Evolutionary conservation across 1,284 basidiomycete genomes (phyloP).

Genomic region (Somion occarium): DNA sequence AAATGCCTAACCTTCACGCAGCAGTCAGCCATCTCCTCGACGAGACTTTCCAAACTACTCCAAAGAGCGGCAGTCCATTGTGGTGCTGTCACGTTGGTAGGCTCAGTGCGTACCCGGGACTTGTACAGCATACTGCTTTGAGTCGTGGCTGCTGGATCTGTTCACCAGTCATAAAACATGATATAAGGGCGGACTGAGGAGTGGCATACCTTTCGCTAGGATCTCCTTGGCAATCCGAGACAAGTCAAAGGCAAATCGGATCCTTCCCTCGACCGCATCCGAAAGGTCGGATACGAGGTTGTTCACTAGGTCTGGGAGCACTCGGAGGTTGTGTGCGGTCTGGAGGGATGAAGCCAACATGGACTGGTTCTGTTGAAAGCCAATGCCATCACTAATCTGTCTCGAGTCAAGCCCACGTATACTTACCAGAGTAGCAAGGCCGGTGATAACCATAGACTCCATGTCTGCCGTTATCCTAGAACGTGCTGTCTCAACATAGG

Average conservation of each 20-base stretch:
- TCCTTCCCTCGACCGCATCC: slow-evolving; percentile 78
- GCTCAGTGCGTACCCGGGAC: slow-evolving; percentile 79
- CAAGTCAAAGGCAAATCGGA: slow-evolving; percentile 82
- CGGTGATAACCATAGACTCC: slow-evolving; percentile 81
- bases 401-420: too few relatives aligned
- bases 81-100: slow-evolving; percentile 75
- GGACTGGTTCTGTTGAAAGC: slow-evolving; percentile 67
- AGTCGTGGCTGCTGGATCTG: slow-evolving; percentile 33
- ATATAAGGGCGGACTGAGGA: too few relatives aligned
- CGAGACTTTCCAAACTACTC: slow-evolving; percentile 75
- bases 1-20: slow-evolving; percentile 71
- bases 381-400: too few relatives aligned
- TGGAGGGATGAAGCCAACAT: slow-evolving; percentile 89
- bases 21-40: slow-evolving; percentile 87
- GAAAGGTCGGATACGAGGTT: slow-evolving; percentile 79
- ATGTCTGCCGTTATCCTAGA: slow-evolving; percentile 75
- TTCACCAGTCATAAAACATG: slow-evolving; percentile 24
- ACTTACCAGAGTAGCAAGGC: slow-evolving; percentile 69
- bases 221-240: slow-evolving; percentile 82
- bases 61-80: slow-evolving; percentile 83
- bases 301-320: slow-evolving; percentile 80
- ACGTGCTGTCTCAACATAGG: slow-evolving; percentile 68
- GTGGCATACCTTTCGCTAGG: slow-evolving; percentile 59
- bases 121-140: slow-evolving; percentile 53
- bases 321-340: slow-evolving; percentile 89